Conservation (phyloP, 2,329 filamentous ascomycete genomes). For the Hypoxylon sp. region DNA sequence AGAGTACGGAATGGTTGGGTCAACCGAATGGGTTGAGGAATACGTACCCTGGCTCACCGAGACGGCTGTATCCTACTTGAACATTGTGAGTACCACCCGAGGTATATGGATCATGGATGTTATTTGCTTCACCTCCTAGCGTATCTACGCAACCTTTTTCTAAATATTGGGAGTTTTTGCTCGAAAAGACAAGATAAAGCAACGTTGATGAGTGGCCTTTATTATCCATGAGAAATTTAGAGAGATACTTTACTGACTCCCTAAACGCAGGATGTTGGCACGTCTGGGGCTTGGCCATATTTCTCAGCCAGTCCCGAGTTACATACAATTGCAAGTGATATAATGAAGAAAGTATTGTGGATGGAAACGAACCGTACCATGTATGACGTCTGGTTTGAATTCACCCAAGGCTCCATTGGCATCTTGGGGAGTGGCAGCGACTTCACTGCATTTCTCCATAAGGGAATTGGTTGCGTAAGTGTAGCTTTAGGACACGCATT, state of each 20-base stretch:
- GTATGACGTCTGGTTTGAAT: conserved; percentile 60
- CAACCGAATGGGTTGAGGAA: conserved; percentile 90
- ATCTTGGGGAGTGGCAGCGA: conserved; percentile 77
- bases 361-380: conserved; percentile 60
- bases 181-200: not conserved
- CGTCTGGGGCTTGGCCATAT: conserved; percentile 69
- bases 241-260: not conserved
- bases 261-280: conserved; percentile 72
- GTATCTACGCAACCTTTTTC: not conserved
- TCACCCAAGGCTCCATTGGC: conserved; percentile 63
- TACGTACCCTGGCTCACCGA: conserved; percentile 81
- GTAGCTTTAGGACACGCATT: conserved; percentile 52
- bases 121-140: not conserved
- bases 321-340: conserved; percentile 74
- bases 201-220: not conserved
- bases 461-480: conserved; percentile 59
- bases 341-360: conserved; percentile 74
- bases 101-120: not conserved
- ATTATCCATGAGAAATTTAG: not conserved
- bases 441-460: conserved; percentile 76
- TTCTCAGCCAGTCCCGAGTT: conserved; percentile 76
- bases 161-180: not conserved
- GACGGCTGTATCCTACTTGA: conserved; percentile 82
- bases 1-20: conserved; percentile 85
- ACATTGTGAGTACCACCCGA: conserved; percentile 64